phyloP scores from a whole-genome alignment of 176 grass and related monocot species.

The Dendrocalamus sinicus region DNA sequence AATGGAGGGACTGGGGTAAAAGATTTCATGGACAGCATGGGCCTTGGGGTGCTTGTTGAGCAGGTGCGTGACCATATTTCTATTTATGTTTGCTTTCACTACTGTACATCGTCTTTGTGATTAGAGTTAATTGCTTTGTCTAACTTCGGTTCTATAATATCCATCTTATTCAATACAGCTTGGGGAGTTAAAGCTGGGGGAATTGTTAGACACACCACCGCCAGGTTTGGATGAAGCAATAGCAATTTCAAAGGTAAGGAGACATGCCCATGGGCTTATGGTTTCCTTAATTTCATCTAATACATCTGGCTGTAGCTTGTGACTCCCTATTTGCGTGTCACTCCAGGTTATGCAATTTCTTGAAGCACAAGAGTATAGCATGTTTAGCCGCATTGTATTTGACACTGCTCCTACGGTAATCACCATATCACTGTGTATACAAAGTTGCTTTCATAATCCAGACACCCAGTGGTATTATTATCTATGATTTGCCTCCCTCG shows the following conservation, averaged over 20 bases:
- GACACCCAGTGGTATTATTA: neutral
- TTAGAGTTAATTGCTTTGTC: slow-evolving; percentile 2
- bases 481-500: slow-evolving; percentile 31
- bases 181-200: slow-evolving; percentile 92
- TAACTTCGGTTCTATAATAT: slow-evolving; percentile 29
- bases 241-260: slow-evolving; percentile 87
- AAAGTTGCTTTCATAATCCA: slow-evolving; percentile 11
- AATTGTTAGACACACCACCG: slow-evolving; percentile 85
- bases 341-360: slow-evolving; percentile 96
- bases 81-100: slow-evolving; percentile 1
- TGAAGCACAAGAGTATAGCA: slow-evolving; percentile 79
- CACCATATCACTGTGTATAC: neutral
- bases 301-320: slow-evolving; percentile 11
- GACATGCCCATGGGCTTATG: neutral
- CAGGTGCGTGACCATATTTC: slow-evolving; percentile 59
- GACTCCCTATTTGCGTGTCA: slow-evolving; percentile 35
- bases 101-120: slow-evolving; percentile 9
- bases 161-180: slow-evolving; percentile 61
- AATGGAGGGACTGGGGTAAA: slow-evolving; percentile 85
- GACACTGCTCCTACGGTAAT: slow-evolving; percentile 95
- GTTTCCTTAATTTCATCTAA: slow-evolving; percentile 9
- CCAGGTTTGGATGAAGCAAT: slow-evolving; percentile 97
- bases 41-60: slow-evolving; percentile 81
- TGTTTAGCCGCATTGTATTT: slow-evolving; percentile 97
- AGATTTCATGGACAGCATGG: slow-evolving; percentile 99